Evolutionary conservation across 2,329 filamentous ascomycete species (phyloP), one percentile per base, ranked within the genome.

Genomic region (Davidsoniella virescens): DNA sequence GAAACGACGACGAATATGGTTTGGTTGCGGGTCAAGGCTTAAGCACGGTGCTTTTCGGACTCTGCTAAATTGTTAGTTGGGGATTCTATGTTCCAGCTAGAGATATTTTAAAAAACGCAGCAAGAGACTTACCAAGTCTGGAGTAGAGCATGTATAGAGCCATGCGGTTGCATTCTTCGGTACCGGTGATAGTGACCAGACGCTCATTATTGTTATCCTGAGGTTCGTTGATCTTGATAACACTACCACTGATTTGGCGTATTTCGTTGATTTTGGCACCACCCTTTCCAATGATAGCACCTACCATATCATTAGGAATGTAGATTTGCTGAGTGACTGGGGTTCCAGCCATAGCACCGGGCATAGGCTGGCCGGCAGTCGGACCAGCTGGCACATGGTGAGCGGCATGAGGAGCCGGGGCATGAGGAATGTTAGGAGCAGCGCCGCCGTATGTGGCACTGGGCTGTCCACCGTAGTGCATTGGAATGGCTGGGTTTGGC

Each of bases 241-340:
- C 88, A 68, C 90, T 96, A 58, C 90, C 92, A 64, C 85, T 93
- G 59, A 98, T 80, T 65, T 95, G 87, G 58, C 92, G 81, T 57
- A 98, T 98, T 68, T 98, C 92, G 63, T 98, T 98, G 73, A 98
- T 98, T 76, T 98, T 98, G 51, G 87, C 85, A 56, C 92, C 92
- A 55, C 92, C 92, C 70, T 98, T 98, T 61, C 92, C 92, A 59
- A 98, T 98, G 60, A 98, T 98, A 51, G 92, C 92, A 55, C 92
- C 92, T 49, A 98, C 92, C 92, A 98, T 96, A 62, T 98, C 92
- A 63, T 98, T 98, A 52, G 92, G 92, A 59, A 98, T 98, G 69
- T 84, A 98, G 57, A 98, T 98, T 67, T 98, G 92, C 67, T 98
- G 92, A 2, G 92, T 98, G 61, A 96, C 72, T 47, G 88, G 87